Base-by-base conservation (phyloP, 345 rosid species). In the Gossypium sturtianum region DNA sequence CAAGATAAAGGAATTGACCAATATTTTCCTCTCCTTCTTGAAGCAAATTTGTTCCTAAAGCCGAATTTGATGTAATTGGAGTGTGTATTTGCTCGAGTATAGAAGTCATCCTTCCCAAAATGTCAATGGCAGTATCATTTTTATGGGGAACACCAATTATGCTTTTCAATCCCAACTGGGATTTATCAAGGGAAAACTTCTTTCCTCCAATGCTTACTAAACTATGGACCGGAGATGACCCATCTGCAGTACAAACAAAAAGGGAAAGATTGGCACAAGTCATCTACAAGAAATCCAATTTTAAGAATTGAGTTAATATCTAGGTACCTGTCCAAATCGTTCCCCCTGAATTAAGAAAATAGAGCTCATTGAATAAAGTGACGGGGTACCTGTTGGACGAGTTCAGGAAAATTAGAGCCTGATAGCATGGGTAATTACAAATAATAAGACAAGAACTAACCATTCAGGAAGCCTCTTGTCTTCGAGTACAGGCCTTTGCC, bases 361-460 rank as follows among this genome's bases (percentile, higher is more conserved):
- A 94, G 63, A 94, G 98, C 84, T 94, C 99, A 74, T 94, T 94
- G 75, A 93, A 94, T 49, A 94, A 90, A 68, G 97, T 88, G 83
- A 82, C 52, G 25, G 93, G 91, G 72, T 94, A 94, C 98, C 98
- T 93, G 85, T 72, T 77, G 75, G 64, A 53, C 67, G 49, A 25
- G 27, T 43, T 75, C 61, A 12, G 29, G 60, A 53, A 38, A 61
- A 70, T 74, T 15, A 70, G 57, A 80, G 66, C 25, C 38, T 66
- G 43, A 38, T 11, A 20, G 12, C 23, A 51, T 16, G 15, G 60
- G 51, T 16, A 66, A 70, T 25, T 65, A 53, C 73, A 73, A 77
- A 47, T 62, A 71, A 13, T 16, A 54, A 41, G 79, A 49, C 29
- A 0, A 34, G 61, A 75, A 53, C 86, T 85, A 70, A 91, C 98